phyloP scores from a whole-genome alignment of 495 filamentous ascomycete genomes.

The Massariosphaeria phaeospora region DNA sequence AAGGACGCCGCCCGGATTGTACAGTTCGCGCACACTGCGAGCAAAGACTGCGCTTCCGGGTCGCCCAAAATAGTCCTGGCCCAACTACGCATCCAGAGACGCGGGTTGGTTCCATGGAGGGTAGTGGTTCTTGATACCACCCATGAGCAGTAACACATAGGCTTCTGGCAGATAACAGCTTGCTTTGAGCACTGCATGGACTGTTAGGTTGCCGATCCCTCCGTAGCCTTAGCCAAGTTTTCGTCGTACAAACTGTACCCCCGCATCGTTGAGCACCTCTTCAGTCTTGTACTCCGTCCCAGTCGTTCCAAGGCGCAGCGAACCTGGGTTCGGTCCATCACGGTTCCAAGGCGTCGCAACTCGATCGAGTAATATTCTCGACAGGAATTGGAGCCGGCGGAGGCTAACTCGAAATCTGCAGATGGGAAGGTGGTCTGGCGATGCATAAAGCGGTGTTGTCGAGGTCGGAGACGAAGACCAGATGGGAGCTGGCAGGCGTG shows the following conservation, averaged over 20 bases:
- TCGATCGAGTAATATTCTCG: constrained; percentile 16
- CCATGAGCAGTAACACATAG: constrained; percentile 57
- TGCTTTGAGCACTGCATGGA: background rate
- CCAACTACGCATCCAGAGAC: constrained; percentile 53
- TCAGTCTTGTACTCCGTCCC: constrained; percentile 24
- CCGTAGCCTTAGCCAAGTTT: constrained; percentile 34
- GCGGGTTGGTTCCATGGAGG: too few species aligned
- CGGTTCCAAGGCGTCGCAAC: too few species aligned
- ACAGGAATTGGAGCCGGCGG: too few species aligned
- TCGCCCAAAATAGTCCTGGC: constrained; percentile 57
- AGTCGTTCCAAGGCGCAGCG: constrained; percentile 22
- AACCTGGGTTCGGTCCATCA: too few species aligned
- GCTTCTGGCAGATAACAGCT: constrained; percentile 43
- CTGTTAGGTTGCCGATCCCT: constrained; percentile 32
- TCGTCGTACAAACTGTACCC: constrained; percentile 24
- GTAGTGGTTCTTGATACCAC: too few species aligned
- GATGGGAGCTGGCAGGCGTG: too few species aligned
- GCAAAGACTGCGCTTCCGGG: constrained; percentile 46
- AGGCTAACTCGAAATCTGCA: too few species aligned
- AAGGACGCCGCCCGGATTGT: constrained; percentile 56
- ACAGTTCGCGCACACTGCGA: constrained; percentile 44
- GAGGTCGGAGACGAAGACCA: too few species aligned
- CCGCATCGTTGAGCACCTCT: constrained; percentile 10
- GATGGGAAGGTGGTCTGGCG: too few species aligned
- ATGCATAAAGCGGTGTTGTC: too few species aligned